Evolutionary conservation across 306 rosid species (phyloP).

Genomic region (Erythrophleum fordii): DNA sequence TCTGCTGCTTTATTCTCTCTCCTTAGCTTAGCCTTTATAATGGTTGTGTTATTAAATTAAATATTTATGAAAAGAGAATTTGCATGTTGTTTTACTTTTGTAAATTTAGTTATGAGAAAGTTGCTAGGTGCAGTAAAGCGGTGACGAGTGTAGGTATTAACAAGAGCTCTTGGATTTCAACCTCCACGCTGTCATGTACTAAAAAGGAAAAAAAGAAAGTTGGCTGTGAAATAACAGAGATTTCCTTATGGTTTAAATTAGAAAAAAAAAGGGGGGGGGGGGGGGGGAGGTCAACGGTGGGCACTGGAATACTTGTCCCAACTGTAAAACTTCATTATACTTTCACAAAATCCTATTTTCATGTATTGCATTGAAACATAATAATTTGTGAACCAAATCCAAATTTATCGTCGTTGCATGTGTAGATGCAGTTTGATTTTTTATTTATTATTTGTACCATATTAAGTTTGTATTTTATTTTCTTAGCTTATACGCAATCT

Average conservation of each 20-base stretch:
- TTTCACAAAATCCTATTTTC: neutral
- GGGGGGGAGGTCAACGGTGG: neutral
- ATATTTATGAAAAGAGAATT: neutral
- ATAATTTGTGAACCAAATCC: neutral
- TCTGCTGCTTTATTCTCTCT: conserved; percentile 8
- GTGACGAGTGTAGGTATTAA: neutral
- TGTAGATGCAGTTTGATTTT: neutral
- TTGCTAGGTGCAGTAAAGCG: neutral
- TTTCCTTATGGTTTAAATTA: neutral
- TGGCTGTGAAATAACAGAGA: neutral
- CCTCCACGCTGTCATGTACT: neutral
- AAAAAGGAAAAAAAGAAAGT: neutral
- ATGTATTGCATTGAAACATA: neutral
- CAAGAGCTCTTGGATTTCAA: too few species aligned
- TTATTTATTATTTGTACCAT: neutral
- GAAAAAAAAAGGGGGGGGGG: neutral
- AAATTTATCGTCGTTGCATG: neutral
- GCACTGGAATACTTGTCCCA: neutral
- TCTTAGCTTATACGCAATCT: conserved; percentile 11
- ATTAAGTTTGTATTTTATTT: conserved; percentile 5
- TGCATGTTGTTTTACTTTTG: neutral
- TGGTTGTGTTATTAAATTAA: neutral
- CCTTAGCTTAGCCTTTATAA: neutral
- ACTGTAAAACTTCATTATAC: neutral
- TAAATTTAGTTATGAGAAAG: neutral